Base-by-base conservation (phyloP, 306 rosid species). In the Fragaria iinumae region DNA sequence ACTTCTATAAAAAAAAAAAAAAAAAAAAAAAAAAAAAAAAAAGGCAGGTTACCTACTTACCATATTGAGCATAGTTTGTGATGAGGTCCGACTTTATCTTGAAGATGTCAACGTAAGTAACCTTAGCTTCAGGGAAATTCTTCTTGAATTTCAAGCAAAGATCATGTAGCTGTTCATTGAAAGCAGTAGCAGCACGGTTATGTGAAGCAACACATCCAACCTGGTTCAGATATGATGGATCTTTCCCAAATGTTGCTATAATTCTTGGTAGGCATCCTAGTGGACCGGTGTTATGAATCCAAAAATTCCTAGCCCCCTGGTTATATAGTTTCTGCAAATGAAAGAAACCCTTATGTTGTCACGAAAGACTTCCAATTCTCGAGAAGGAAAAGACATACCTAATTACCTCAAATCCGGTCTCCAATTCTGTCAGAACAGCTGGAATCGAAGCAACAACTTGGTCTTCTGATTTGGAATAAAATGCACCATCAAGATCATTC, bases 231-330 rank as follows among this genome's bases (percentile, higher is more conserved):
- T 74, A 71, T 16, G 83, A 74, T 39, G 78, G 25, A 56, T 81
- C 78, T 16, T 55, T 75, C 69, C 83, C 88, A 21, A 74, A 84
- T 71, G 17, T 75, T 9, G 75, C 80, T 27, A 84, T 29, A 17
- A 77, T 81, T 73, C 78, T 74, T 12, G 88, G 74, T 17, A 84
- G 55, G 83, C 88, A 84, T 78, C 88, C 88, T 11, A 84, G 81
- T 36, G 88, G 85, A 66, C 88, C 83, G 2, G 78, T 84, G 81
- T 81, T 84, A 25, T 84, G 88, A 48, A 84, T 78, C 88, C 88
- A 81, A 66, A 81, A 84, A 8, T 75, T 81, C 67, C 81, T 75
- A 12, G 79, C 85, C 36, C 88, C 88, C 41, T 70, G 73, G 21
- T 57, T 20, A 62, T 84, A 75, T 32, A 84, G 69, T 75, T 77